These are phyloP conservation scores for Clonostachys chloroleuca DNA, from an alignment of 2,329 filamentous ascomycete species.

Conservation along the genomic window DNA sequence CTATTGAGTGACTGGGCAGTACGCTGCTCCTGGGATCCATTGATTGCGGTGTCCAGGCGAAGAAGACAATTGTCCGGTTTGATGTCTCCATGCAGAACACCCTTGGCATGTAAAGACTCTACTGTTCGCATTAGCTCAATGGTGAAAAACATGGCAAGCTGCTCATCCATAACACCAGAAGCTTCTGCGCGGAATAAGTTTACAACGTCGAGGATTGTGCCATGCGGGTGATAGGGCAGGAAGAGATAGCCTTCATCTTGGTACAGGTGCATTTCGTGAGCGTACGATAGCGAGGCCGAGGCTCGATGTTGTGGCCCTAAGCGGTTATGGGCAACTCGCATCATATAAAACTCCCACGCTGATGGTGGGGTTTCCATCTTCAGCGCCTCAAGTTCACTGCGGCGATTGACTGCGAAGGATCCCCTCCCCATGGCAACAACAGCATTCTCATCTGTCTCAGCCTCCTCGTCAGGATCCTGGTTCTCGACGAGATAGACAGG, in stretches of 20 bases:
- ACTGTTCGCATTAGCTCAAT: constrained; percentile 87
- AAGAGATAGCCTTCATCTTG: constrained; percentile 86
- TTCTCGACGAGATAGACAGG: constrained; percentile 91
- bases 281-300: constrained; percentile 72
- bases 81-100: constrained; percentile 85
- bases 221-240: constrained; percentile 82
- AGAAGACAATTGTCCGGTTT: constrained; percentile 95
- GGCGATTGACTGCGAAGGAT: constrained; percentile 49
- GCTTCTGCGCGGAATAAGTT: constrained; percentile 76
- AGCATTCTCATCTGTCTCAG: constrained; percentile 36
- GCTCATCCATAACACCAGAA: constrained; percentile 79
- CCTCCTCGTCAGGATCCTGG: constrained; percentile 42
- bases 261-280: constrained; percentile 89
- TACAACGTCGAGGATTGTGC: constrained; percentile 90
- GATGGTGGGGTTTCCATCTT: constrained; percentile 92
- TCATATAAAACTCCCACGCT: constrained; percentile 95
- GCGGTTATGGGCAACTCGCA: constrained; percentile 74
- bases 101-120: constrained; percentile 76
- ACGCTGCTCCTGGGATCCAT: constrained; percentile 15
- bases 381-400: constrained; percentile 70
- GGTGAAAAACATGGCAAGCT: constrained; percentile 90
- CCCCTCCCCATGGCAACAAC: constrained; percentile 56
- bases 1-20: constrained; percentile 39
- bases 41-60: constrained; percentile 56
- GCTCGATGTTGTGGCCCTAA: constrained; percentile 69